Evolutionary conservation across 257 asterid genomes (phyloP).

Genomic region (Nemophila menziesii): DNA sequence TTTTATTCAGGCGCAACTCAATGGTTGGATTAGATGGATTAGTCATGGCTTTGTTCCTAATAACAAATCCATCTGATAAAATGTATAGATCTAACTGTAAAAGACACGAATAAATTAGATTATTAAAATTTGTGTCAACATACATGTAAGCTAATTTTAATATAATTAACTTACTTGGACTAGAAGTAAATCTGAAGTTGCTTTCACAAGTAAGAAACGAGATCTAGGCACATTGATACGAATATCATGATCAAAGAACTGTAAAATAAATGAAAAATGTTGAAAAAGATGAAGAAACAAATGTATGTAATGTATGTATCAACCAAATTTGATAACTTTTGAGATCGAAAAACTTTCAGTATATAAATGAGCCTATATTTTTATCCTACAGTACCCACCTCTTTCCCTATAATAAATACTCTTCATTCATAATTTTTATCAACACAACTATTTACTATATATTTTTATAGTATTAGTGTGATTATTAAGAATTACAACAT

Average conservation of each 20-base stretch:
- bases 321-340: no score
- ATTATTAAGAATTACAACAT: no score
- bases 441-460: no score
- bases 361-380: no score
- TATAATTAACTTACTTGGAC: constrained; percentile 71
- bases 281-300: constrained; percentile 3
- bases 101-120: constrained; percentile 16
- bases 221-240: constrained; percentile 93
- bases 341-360: no score
- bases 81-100: constrained; percentile 97
- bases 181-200: constrained; percentile 84
- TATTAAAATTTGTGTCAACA: no score
- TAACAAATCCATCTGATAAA: constrained; percentile 67
- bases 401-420: no score
- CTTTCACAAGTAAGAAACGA: constrained; percentile 96
- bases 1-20: constrained; percentile 97
- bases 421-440: no score
- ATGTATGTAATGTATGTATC: constrained; percentile 28
- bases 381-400: no score
- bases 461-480: no score
- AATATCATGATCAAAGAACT: constrained; percentile 91
- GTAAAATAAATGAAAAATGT: constrained; percentile 4
- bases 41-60: constrained; percentile 64
- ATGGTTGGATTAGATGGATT: constrained; percentile 81
- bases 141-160: no score